Base-by-base conservation (phyloP, 1,284 basidiomycete species). In the Ceratobasidium sp. region DNA sequence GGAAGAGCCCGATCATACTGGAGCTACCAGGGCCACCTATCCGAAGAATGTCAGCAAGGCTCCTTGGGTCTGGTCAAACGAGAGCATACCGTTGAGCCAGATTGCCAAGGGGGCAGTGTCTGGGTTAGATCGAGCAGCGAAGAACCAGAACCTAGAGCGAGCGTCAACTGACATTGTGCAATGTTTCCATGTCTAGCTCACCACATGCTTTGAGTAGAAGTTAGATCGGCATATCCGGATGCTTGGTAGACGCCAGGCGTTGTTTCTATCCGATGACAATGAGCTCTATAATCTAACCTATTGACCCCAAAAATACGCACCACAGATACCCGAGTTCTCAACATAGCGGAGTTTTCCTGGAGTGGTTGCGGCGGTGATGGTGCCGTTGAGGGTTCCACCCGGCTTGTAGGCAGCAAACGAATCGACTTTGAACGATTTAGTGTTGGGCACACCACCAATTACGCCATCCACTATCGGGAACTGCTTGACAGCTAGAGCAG, bases 321-420 rank as follows among this genome's bases (percentile, higher is more conserved):
- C 91, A 77, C 91, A 92, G 5, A 91, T 84, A 0, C 90, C 89
- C 4, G 88, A 90, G 75, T 91, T 84, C 28, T 83, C 80, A 6
- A 90, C 84, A 76, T 85, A 88, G 16, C 86, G 84, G 12, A 90
- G 76, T 26, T 28, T 52, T n/a, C n/a, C n/a, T n/a, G n/a, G 71
- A 34, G 53, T 62, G 39, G 72, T 41, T 46, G 60, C 45, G 14
- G 32, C 45, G 2, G 45, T n/a, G n/a, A 52, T 23, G 12, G 61
- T 34, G 28, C 28, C 32, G 16, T 34, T 41, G n/a, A 39, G 12
- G 1, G 26, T 26, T 10, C 26, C 30, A 18, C 32, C 46, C 9
- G 61, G 48, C 45, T 65, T 46, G 46, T 48, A 32, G 41, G 45
- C 6, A 34, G 39, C 45, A 41, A 50, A 52, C 45, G 43, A 23